Base-by-base conservation (phyloP, 1,284 basidiomycete genomes). In the Neolentinus lepideus region DNA sequence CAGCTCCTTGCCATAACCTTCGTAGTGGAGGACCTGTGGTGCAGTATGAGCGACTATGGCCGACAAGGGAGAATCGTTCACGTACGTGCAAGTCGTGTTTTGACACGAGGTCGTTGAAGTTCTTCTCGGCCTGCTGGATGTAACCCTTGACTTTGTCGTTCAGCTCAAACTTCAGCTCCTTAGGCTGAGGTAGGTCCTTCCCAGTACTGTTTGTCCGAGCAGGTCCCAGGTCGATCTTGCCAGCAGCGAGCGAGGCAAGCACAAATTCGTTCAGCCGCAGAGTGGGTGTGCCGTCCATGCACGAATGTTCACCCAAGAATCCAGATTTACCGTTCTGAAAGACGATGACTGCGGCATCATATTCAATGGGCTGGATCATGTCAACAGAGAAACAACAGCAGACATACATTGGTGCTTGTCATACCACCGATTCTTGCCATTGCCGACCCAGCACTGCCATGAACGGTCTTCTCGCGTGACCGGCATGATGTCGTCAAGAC, bases 251-350 rank as follows among this genome's bases (percentile, higher is more conserved):
- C 0, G 88, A 81, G 14, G 84, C 91, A 46, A 98, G 75, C 55
- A 94, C 76, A 70, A 95, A 99, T 70, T 99, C 96, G 75, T 97
- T 98, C 77, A 98, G 73, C 55, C 96, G 88, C 31, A 98, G 76
- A 0, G 96, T 98, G 0, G 96, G 92, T 0, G 94, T 98, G 48
- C 96, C 96, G 67, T 98, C 96, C 91, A 95, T 92, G 68, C 90
- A 93, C 12, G 91, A 93, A 71, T 96, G 93, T 66, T 92, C 89
- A 35, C 88, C 88, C 1, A 91, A 73, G 76, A 97, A 99, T 1
- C 93, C 96, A 26, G 92, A 93, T 58, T 94, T 91, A 55, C 94
- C 97, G 62, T 94, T 92, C 61, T 93, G 90, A 66, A 90, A 97
- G 35, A 97, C 90, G 64, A 98, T 84, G 55, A 97, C 91, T 93